Base-by-base conservation (phyloP, 345 rosid species). In the Triadica sebifera region DNA sequence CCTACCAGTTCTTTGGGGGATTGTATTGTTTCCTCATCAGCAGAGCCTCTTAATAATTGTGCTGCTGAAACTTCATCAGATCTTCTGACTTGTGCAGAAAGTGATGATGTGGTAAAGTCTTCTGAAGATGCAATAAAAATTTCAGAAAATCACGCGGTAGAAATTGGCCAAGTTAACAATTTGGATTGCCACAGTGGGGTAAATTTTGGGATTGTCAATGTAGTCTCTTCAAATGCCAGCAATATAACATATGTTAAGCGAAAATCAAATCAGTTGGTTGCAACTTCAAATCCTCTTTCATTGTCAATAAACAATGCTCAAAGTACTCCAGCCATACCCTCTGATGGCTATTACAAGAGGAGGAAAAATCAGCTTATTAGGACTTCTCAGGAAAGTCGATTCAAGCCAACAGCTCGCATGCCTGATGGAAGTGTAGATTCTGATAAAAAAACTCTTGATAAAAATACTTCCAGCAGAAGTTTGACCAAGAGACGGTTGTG, bases 261-360 rank as follows among this genome's bases (percentile, higher is more conserved):
- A 72, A 90, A 89, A 84, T 89, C 90, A 77, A 89, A 94, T 88
- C 97, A 88, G 82, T 82, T 94, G 86, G 86, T 91, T 85, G 94
- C 97, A 43, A 79, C 95, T 76, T 84, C 89, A 74, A 85, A 81
- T 83, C 72, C 60, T n/a, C 60, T 25, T 61, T 72, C 52, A 15
- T 65, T 69, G 47, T 71, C 87, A 38, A 73, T 73, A 59, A 81
- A 73, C 51, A 73, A 67, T 80, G 79, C 81, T 55, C 71, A 80
- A 74, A 83, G 67, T 77, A 84, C 58, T 63, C 85, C 83, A 69
- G 58, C 82, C 63, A 58, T 77, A 50, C 39, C 82, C 38, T 81
- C 91, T 34, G 93, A 90, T 83, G 82, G 90, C 76, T 93, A 93
- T 83, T 93, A 84, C 75, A 95, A 93, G 86, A 89, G 89, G 81